Percentiles rank a stretch among this genome's conserved stretches.
Conservation (phyloP, 176 grass and related monocot species). For the Themeda triandra region DNA sequence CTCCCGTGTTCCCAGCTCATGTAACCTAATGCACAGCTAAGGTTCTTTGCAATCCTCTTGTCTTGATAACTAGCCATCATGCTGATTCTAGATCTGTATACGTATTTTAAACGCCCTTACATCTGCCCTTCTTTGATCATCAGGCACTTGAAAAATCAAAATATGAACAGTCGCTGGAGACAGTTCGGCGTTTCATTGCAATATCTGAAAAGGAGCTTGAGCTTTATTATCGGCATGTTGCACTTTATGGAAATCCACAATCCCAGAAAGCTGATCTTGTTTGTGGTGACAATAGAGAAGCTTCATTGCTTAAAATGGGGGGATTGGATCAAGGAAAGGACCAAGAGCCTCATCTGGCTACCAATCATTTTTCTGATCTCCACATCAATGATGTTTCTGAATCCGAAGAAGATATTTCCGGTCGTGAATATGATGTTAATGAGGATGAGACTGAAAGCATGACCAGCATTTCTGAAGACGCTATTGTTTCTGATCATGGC, state of each 20-base stretch:
- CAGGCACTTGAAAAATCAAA: slow-evolving; percentile 99
- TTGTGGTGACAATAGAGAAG: slow-evolving; percentile 40
- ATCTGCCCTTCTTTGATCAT: background rate
- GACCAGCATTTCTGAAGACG: slow-evolving; percentile 23
- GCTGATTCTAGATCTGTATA: background rate
- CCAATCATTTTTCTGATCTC: slow-evolving; percentile 23
- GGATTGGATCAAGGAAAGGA: slow-evolving; percentile 5
- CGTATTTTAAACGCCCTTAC: slow-evolving; percentile 17
- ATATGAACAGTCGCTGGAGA: slow-evolving; percentile 85
- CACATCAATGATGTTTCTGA: slow-evolving; percentile 2
- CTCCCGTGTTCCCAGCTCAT: background rate
- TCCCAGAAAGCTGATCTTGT: slow-evolving; percentile 42
- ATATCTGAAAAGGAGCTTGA: slow-evolving; percentile 81
- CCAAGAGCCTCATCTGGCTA: slow-evolving; percentile 12
- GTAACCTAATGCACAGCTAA: background rate
- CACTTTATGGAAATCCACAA: slow-evolving; percentile 76
- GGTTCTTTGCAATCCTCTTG: background rate
- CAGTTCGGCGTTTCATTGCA: slow-evolving; percentile 69
- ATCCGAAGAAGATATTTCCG: slow-evolving; percentile 24
- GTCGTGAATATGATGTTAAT: slow-evolving; percentile 35
- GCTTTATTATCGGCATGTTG: slow-evolving; percentile 77
- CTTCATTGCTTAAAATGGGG: slow-evolving; percentile 8
- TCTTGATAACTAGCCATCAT: slow-evolving; percentile 1
- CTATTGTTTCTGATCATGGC: background rate
- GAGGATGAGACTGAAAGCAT: slow-evolving; percentile 8